Evolutionary conservation across 2,329 filamentous ascomycete species (phyloP).

Genomic region (Colletotrichum nymphaeae): DNA sequence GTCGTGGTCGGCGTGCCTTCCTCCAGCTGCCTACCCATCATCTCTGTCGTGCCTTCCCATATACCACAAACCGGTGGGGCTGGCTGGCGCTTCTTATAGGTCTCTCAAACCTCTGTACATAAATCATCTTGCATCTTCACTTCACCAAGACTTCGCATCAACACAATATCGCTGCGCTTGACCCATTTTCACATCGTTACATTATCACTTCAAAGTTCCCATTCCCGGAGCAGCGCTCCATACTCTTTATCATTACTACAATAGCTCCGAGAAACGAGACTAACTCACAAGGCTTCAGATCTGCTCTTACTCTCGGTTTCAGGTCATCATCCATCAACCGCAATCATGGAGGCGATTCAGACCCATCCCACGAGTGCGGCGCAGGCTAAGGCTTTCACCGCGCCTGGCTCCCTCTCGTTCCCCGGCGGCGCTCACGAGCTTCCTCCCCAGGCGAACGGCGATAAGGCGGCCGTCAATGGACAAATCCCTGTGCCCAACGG

Average conservation of each 20-base stretch:
- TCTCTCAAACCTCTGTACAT: background rate
- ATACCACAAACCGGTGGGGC: too few relatives aligned
- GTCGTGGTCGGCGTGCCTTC: background rate
- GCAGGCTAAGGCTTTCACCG: constrained; percentile 96
- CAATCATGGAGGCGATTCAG: constrained; percentile 87
- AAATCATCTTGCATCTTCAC: background rate
- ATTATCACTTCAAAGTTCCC: background rate
- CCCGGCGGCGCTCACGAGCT: constrained; percentile 86
- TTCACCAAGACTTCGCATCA: background rate
- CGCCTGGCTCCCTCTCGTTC: constrained; percentile 91
- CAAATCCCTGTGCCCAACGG: constrained; percentile 59
- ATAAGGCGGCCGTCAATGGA: constrained; percentile 57
- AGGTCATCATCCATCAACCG: background rate
- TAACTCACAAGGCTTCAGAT: constrained; percentile 35
- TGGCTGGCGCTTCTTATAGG: background rate
- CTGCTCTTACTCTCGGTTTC: constrained; percentile 38
- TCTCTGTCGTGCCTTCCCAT: background rate
- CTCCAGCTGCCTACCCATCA: background rate
- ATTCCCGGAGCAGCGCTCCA: background rate
- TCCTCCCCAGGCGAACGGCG: constrained; percentile 80
- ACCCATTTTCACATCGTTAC: background rate
- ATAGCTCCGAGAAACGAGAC: background rate
- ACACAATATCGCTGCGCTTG: background rate
- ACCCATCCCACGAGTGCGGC: constrained; percentile 91
- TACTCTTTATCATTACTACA: background rate